Base-by-base conservation (phyloP, 768 basidiomycete species). In the Boletus rubroflammeus region DNA sequence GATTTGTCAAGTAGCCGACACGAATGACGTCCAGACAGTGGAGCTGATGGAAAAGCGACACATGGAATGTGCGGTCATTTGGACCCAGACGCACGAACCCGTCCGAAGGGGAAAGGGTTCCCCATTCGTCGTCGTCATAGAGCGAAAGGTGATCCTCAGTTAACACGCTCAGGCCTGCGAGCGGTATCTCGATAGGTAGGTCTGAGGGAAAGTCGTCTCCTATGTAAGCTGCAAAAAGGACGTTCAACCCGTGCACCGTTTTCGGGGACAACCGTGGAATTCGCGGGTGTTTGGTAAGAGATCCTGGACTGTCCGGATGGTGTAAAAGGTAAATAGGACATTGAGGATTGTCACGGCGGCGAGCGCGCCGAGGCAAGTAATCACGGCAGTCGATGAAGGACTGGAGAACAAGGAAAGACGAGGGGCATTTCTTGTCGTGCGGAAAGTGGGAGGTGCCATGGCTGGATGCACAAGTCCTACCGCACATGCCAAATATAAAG, bases 11-110 rank as follows among this genome's bases (percentile, higher is more conserved):
- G 41, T 66, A 62, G 11, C 67, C 67, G 4, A 56, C 64, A 17
- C 74, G 72, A 19, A 75, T 72, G 47, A 67, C 56, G 44, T 74
- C 69, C 8, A 81, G 59, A 51, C 79, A 81, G 56, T 81, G 79
- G 17, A 78, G 70, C 56, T 81, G 73, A 60, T 81, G 80, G 65
- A 75, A 79, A 57, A 79, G 72, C 29, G 74, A 68, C 25, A 64
- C 61, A 11, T 59, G 69, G 47, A 74, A 72, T 1, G 72, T 62
- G 44, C 68, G 67, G 50, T 70, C 57, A 38, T 68, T 15, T 1
- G 71, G 65, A 28, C 73, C 73, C 5, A 75, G 61, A 45, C 64
- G 67, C 23, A 71, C 65, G 57, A 71, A 73, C 2, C 71, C 72
- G 25, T 64, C 64, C 4, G 71, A 72, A 8, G 63, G 62, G 17